Conservation (phyloP, 1,284 basidiomycete genomes). For the Boletus semigastroideus region DNA sequence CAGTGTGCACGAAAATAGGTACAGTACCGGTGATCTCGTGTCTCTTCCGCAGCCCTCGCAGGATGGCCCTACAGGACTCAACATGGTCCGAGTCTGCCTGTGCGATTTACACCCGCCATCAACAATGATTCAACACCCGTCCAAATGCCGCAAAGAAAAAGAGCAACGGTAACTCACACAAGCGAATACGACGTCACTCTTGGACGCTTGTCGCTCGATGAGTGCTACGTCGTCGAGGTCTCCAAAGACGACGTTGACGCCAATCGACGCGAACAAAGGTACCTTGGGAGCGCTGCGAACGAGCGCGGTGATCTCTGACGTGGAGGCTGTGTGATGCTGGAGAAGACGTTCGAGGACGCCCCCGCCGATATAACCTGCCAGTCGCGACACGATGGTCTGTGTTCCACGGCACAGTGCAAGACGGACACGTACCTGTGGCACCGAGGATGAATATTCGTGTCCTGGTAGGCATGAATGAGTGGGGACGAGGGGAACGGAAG, state of each 20-base stretch:
- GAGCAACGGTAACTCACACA: conserved; percentile 30
- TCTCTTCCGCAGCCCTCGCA: conserved; percentile 43
- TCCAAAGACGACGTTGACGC: conserved; percentile 17
- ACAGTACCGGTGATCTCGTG: conserved; percentile 36
- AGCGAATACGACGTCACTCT: conserved; percentile 34
- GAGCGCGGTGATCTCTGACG: conserved; percentile 37
- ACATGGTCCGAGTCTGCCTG: conserved; percentile 45
- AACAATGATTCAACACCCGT: too few relatives aligned
- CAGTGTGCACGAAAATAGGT: conserved; percentile 51
- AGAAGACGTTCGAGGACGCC: conserved; percentile 38
- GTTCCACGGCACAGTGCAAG: too few relatives aligned
- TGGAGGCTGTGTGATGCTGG: conserved; percentile 23
- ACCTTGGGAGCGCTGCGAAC: conserved; percentile 37
- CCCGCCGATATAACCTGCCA: conserved; percentile 44
- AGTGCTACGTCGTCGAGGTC: conserved; percentile 5
- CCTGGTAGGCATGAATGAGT: too few relatives aligned
- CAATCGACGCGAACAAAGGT: conserved; percentile 15
- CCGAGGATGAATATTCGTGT: too few relatives aligned
- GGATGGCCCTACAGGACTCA: conserved; percentile 40
- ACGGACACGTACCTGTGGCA: too few relatives aligned
- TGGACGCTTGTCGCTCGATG: conserved; percentile 10
- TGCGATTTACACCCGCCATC: background rate
- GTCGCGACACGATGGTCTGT: too few relatives aligned
- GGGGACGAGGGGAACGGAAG: too few relatives aligned
- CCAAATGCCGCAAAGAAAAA: too few relatives aligned